Conservation (phyloP, 441 rosid species). For the Pelargonium myrrhifolium region DNA sequence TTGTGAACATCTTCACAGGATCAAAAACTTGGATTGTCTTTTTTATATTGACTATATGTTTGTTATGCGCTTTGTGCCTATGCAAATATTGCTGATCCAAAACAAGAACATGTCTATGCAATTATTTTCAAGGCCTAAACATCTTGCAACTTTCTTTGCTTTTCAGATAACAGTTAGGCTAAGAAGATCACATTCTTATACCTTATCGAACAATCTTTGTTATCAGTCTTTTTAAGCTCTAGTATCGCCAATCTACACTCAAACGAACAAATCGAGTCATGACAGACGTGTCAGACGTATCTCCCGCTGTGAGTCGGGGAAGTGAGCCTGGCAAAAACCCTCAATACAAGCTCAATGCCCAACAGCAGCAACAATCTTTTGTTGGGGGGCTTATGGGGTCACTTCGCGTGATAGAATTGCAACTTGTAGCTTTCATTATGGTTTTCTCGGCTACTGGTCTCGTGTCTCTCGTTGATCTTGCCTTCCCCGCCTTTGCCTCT, state of each 20-base stretch:
- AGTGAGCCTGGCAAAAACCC: not conserved
- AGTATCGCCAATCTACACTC: not conserved
- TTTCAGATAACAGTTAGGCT: not conserved
- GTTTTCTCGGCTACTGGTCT: not conserved
- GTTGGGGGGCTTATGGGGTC: not conserved
- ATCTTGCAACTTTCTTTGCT: not conserved
- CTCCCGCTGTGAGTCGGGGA: not conserved
- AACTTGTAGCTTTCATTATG: not conserved
- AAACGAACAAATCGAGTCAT: not conserved
- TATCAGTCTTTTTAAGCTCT: not conserved
- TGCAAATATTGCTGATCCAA: too few species aligned
- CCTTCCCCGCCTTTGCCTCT: not conserved
- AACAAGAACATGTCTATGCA: too few species aligned
- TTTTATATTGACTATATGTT: not conserved
- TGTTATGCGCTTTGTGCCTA: too few species aligned
- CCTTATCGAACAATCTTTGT: not conserved
- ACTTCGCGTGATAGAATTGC: not conserved
- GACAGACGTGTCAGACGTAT: not conserved
- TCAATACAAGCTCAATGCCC: not conserved
- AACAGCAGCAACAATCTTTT: not conserved
- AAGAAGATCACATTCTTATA: not conserved
- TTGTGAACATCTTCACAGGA: not conserved
- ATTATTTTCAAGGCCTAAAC: too few species aligned
- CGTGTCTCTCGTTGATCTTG: not conserved
- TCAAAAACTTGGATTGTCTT: not conserved